Conservation (phyloP, 345 rosid species). For the Cardamine occulta region DNA sequence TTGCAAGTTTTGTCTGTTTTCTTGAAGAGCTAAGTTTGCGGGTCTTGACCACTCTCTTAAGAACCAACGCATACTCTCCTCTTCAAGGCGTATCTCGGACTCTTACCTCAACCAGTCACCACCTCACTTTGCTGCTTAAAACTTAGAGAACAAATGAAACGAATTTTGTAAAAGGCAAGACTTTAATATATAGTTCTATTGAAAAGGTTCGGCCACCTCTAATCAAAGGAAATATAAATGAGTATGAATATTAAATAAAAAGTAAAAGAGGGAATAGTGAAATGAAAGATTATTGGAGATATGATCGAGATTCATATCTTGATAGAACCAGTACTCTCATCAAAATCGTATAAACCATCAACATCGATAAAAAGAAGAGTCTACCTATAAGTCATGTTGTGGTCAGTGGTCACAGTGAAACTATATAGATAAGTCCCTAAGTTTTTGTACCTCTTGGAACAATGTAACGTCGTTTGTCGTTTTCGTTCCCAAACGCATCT, state of each 20-base stretch:
- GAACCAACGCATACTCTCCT: no score
- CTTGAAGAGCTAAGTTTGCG: no score
- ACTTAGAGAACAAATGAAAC: neutral
- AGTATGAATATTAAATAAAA: neutral
- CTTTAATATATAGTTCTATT: neutral
- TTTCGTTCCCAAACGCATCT: constrained; percentile 12
- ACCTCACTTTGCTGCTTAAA: no score
- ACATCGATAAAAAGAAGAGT: constrained; percentile 32
- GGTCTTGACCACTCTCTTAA: no score
- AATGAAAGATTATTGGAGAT: neutral
- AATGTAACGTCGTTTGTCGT: constrained; percentile 26
- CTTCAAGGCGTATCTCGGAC: no score
- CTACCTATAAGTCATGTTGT: neutral
- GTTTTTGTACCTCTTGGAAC: constrained; percentile 31
- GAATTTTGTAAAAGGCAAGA: neutral
- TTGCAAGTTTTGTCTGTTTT: no score
- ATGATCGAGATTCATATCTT: constrained; percentile 2
- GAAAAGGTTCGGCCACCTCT: neutral
- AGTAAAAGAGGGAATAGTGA: neutral
- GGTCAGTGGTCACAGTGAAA: constrained; percentile 31
- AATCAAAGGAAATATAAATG: neutral
- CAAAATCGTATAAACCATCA: constrained; percentile 27
- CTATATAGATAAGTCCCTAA: constrained; percentile 6
- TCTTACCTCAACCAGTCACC: no score
- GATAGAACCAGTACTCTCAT: neutral